Conservation (phyloP, 2,329 filamentous ascomycete species). For the Ascomycota sp. region DNA sequence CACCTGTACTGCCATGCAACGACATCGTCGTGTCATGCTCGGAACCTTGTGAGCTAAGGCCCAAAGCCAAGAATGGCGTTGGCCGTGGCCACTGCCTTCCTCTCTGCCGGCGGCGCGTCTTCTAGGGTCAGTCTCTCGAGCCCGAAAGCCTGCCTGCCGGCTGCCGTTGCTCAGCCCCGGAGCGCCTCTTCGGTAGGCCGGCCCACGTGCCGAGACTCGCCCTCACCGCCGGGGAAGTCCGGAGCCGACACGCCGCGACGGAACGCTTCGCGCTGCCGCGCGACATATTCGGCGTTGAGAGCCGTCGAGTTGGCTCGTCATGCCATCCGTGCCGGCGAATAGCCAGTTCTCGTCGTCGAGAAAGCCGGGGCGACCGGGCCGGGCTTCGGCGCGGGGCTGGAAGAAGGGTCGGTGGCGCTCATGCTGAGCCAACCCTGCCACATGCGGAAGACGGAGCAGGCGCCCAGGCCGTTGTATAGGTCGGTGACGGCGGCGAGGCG, state of each 20-base stretch:
- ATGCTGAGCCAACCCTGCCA: conserved; percentile 82
- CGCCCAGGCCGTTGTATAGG: conserved; percentile 61
- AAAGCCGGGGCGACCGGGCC: conserved; percentile 11
- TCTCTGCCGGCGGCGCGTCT: conserved; percentile 14
- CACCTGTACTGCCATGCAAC: too few species aligned
- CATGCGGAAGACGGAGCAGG: conserved; percentile 70
- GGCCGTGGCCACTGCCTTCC: conserved; percentile 16
- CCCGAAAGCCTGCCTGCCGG: conserved; percentile 23
- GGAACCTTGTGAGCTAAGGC: too few species aligned
- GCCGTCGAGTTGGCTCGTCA: conserved; percentile 49
- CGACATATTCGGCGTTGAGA: conserved; percentile 50
- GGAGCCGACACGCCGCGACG: conserved; percentile 43
- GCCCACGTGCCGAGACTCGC: conserved; percentile 35
- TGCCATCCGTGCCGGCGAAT: conserved; percentile 23
- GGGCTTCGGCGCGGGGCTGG: conserved; percentile 18
- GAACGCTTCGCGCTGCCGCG: conserved; percentile 51
- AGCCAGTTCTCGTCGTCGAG: conserved; percentile 38
- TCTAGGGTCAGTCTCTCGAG: conserved; percentile 16
- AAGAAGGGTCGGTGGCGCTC: conserved; percentile 73
- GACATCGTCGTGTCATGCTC: too few species aligned
- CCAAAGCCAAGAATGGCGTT: conserved; percentile 25
- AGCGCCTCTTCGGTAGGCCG: conserved; percentile 21
- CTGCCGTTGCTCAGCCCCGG: conserved; percentile 9
- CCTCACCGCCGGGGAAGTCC: conserved; percentile 52
- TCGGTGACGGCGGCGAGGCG: conserved; percentile 50